Evolutionary conservation across 768 basidiomycete species (phyloP).

Genomic region (Podaxis rugospora): DNA sequence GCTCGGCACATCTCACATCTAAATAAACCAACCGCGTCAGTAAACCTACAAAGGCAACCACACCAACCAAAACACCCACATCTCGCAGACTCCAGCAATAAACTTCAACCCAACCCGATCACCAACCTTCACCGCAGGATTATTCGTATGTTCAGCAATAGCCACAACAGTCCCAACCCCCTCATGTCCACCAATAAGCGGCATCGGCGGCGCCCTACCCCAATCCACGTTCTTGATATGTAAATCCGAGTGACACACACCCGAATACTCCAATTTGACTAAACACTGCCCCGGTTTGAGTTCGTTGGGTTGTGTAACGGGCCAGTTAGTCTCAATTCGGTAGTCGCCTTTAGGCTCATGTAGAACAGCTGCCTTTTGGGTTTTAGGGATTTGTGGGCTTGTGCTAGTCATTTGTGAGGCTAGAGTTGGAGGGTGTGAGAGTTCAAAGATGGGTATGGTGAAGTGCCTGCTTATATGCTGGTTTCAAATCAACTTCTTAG

Average conservation of each 20-base stretch:
- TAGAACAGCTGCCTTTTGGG: conserved; percentile 41
- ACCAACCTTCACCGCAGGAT: conserved; percentile 64
- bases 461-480: no score
- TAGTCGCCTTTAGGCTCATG: conserved; percentile 26
- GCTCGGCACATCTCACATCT: conserved; percentile 74
- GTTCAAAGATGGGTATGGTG: no score
- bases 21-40: neutral
- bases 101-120: conserved; percentile 84
- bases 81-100: conserved; percentile 51
- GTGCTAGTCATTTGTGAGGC: neutral
- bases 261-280: conserved; percentile 69
- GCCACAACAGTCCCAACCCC: conserved; percentile 81
- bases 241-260: conserved; percentile 83
- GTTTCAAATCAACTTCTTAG: no score
- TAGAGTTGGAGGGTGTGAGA: no score
- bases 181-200: conserved; percentile 81
- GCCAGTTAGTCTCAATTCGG: conserved; percentile 39
- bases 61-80: neutral
- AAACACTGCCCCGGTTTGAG: conserved; percentile 71
- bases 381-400: conserved; percentile 28
- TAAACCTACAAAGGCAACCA: neutral
- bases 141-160: conserved; percentile 59
- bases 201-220: conserved; percentile 61
- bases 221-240: conserved; percentile 76
- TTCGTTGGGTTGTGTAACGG: conserved; percentile 48